These are phyloP conservation scores for Aspergillus campestris DNA, from an alignment of 495 filamentous ascomycete genomes.

Conservation along the genomic window DNA sequence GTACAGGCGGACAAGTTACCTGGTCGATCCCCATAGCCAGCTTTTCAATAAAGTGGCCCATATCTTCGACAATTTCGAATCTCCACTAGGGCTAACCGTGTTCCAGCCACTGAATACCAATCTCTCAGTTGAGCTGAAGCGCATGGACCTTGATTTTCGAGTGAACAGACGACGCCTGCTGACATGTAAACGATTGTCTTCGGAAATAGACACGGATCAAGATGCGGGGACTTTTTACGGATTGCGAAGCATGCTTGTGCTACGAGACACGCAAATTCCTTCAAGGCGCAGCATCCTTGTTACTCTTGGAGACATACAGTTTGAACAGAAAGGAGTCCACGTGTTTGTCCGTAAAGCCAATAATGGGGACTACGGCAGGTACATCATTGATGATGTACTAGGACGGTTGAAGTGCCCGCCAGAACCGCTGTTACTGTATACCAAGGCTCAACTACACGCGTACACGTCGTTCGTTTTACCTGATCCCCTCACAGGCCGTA, in stretches of 20 bases:
- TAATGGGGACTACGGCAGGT: constrained; percentile 31
- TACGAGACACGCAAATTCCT: constrained; percentile 25
- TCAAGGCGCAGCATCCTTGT: constrained; percentile 41
- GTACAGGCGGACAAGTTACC: constrained; percentile 2
- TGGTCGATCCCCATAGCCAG: constrained; percentile 29
- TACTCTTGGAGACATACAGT: constrained; percentile 31
- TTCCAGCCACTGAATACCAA: constrained; percentile 15
- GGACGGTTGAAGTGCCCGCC: constrained; percentile 40
- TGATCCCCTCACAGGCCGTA: constrained; percentile 48
- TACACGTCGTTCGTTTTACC: constrained; percentile 47
- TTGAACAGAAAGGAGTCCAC: constrained; percentile 19
- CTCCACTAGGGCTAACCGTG: constrained; percentile 22
- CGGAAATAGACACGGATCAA: constrained; percentile 44
- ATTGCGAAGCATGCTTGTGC: constrained; percentile 45
- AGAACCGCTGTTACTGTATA: constrained; percentile 41
- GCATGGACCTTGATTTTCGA: constrained; percentile 41
- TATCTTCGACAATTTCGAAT: constrained; percentile 26
- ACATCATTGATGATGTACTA: constrained; percentile 38
- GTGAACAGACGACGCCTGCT: constrained; percentile 18
- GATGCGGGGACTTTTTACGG: constrained; percentile 45
- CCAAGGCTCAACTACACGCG: constrained; percentile 48
- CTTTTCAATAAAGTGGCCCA: constrained; percentile 17
- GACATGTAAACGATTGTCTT: constrained; percentile 26
- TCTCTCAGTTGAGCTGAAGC: constrained; percentile 38
- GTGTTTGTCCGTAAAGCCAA: constrained; percentile 28